Conservation (phyloP, 768 basidiomycete genomes). For the Russula ochroleuca region DNA sequence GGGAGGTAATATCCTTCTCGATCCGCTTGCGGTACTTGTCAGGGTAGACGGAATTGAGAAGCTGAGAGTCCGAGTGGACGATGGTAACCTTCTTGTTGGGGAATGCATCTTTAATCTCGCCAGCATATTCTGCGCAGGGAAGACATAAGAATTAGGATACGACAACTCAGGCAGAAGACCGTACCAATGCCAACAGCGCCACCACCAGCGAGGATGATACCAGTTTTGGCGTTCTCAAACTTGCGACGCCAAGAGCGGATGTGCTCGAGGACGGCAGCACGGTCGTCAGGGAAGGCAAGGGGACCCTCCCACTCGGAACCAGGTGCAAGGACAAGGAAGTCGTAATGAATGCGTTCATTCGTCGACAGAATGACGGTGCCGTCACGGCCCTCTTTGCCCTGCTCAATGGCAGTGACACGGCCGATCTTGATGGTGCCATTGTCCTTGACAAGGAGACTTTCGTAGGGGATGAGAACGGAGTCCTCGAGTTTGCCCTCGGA, state of each 20-base stretch:
- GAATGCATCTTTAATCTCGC: conserved; percentile 43
- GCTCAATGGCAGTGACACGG: conserved; percentile 20
- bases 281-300: conserved; percentile 41
- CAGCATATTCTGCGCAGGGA: conserved; percentile 39
- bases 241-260: conserved; percentile 33
- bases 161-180: conserved; percentile 10
- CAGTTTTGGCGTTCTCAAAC: conserved; percentile 31
- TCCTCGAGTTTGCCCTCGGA: conserved; percentile 37
- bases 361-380: conserved; percentile 17
- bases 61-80: conserved; percentile 50
- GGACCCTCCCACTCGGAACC: conserved; percentile 24
- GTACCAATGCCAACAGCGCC: conserved; percentile 44
- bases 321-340: conserved; percentile 25
- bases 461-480: conserved; percentile 19
- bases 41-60: conserved; percentile 56
- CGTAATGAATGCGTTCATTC: conserved; percentile 23
- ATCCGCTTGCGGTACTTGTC: conserved; percentile 48
- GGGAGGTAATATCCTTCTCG: conserved; percentile 39
- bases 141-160: not conserved
- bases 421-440: conserved; percentile 24
- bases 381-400: conserved; percentile 1
- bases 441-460: conserved; percentile 18
- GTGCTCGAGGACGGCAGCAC: conserved; percentile 27
- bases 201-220: conserved; percentile 38
- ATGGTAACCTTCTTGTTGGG: conserved; percentile 54